These are phyloP conservation scores for Peronospora destructor DNA, from an alignment of 352 stramenopile species.

Conservation along the genomic window DNA sequence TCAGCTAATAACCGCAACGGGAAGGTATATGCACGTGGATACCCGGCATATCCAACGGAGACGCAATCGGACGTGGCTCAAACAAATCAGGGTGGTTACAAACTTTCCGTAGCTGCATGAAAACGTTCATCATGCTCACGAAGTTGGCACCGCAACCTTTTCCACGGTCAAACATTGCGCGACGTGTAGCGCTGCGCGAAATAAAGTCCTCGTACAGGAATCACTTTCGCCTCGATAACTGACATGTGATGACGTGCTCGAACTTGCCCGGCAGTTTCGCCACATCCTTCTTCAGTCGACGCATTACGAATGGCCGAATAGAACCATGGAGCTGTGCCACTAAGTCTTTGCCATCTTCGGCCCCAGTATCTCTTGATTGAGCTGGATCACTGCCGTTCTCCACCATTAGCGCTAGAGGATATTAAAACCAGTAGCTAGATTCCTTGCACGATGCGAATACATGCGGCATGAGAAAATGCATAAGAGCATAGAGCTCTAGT, in stretches of 20 bases:
- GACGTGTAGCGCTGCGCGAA: slow-evolving; percentile 89
- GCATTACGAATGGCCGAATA: slow-evolving; percentile 96
- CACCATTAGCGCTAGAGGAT: slow-evolving; percentile 88
- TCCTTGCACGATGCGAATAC: slow-evolving; percentile 90
- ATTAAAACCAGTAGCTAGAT: slow-evolving; percentile 98
- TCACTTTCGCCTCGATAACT: slow-evolving; percentile 91
- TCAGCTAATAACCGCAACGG: slow-evolving; percentile 42
- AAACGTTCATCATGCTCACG: slow-evolving; percentile 99
- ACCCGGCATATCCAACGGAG: slow-evolving; percentile 85
- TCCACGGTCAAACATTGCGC: slow-evolving; percentile 78
- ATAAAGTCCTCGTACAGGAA: slow-evolving; percentile 99
- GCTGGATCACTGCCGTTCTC: slow-evolving; percentile 65
- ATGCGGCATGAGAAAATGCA: slow-evolving; percentile 98
- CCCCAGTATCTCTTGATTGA: slow-evolving; percentile 40
- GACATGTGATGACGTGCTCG: slow-evolving; percentile 94
- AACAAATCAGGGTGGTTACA: slow-evolving; percentile 99
- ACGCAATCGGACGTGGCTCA: slow-evolving; percentile 92
- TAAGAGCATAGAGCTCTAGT: slow-evolving; percentile 96
- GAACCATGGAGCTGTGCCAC: slow-evolving; percentile 94
- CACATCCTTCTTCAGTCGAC: slow-evolving; percentile 96
- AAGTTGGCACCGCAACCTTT: slow-evolving; percentile 83
- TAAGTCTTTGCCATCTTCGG: slow-evolving; percentile 42
- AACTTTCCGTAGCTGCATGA: slow-evolving; percentile 98
- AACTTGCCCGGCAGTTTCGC: slow-evolving; percentile 95
- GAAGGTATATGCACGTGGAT: slow-evolving; percentile 29